Evolutionary conservation across 2,329 filamentous ascomycete genomes (phyloP), one percentile per base, ranked within the genome.

Genomic region (Apiospora rasikravindrae): DNA sequence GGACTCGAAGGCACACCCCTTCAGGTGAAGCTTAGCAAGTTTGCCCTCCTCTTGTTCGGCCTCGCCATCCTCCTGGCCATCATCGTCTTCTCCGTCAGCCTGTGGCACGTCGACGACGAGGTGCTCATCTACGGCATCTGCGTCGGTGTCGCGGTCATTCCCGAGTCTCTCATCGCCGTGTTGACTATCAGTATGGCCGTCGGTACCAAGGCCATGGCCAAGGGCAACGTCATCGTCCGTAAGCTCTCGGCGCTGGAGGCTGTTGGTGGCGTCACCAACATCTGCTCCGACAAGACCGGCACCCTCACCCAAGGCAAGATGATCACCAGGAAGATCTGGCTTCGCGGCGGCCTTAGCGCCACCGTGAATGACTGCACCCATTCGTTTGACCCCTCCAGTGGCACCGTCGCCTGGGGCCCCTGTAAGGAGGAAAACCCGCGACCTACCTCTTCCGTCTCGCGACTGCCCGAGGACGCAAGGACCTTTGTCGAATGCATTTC

Each of bases 11-110:
- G 94, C 69, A 97, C 95, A 1, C 95, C 95, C 0, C 86, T 98
- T 66, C 94, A 97, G 83, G 91, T 92, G 75, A 96, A 94, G 78
- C 87, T 98, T 69, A 94, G 93, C 83, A 94, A 95, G 82, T 92
- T 98, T 78, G 94, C 95, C 40, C 90, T 96, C 61, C 80, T 94
- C 4, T 88, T 97, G 2, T 97, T 97, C 78, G 90, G 87, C 67
- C 88, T 94, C 69, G 95, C 90, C 61, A 84, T 91, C 71, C 76
- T 91, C 2, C 84, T 91, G 45, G 89, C 87, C 69, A 79, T 91
- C 72, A 87, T 91, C 69, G 90, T 92, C 76, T 92, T 92, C 79
- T 87, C 86, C 7, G 89, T 86, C 73, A 89, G 86, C 78, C 82
- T 83, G 72, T 91, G 87, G 81, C 68, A 86, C 1, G 81, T 90